Percentiles rank a stretch among this genome's conserved stretches.
Evolutionary conservation across 2,329 filamentous ascomycete genomes (phyloP).

Genomic region (Phaeosphaeriaceae sp.): DNA sequence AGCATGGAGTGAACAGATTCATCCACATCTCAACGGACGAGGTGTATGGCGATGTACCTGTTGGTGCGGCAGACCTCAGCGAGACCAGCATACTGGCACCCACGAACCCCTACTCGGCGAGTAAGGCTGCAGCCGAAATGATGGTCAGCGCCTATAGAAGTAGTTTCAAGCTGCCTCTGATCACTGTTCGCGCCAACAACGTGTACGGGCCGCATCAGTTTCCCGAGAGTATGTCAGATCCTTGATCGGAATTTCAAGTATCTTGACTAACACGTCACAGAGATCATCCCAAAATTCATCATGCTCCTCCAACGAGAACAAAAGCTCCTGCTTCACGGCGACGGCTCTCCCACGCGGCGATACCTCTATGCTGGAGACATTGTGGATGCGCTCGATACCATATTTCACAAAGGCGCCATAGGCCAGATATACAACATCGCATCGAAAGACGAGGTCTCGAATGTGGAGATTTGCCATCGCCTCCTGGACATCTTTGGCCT

Average conservation of each 20-base stretch:
- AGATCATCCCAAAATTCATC: constrained; percentile 84
- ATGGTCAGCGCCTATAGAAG: constrained; percentile 86
- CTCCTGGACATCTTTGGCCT: constrained; percentile 70
- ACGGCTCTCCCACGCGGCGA: constrained; percentile 75
- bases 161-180: constrained; percentile 80
- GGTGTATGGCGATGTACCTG: constrained; percentile 81
- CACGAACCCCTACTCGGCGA: constrained; percentile 82
- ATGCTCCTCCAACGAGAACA: constrained; percentile 71
- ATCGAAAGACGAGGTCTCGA: constrained; percentile 79
- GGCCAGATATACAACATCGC: constrained; percentile 85
- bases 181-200: constrained; percentile 84
- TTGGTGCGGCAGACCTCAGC: constrained; percentile 73
- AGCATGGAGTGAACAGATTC: constrained; percentile 73
- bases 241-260: not conserved
- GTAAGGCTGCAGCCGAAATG: constrained; percentile 85
- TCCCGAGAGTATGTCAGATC: constrained; percentile 71
- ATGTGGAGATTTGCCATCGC: constrained; percentile 70
- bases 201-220: constrained; percentile 87
- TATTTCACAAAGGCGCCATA: constrained; percentile 76
- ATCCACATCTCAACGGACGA: constrained; percentile 87
- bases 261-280: constrained; percentile 52
- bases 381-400: constrained; percentile 82
- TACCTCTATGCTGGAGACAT: constrained; percentile 83
- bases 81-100: constrained; percentile 78
- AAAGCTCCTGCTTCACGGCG: constrained; percentile 76